phyloP scores from a whole-genome alignment of 2,329 filamentous ascomycete species.

The Talaromyces rugulosus region DNA sequence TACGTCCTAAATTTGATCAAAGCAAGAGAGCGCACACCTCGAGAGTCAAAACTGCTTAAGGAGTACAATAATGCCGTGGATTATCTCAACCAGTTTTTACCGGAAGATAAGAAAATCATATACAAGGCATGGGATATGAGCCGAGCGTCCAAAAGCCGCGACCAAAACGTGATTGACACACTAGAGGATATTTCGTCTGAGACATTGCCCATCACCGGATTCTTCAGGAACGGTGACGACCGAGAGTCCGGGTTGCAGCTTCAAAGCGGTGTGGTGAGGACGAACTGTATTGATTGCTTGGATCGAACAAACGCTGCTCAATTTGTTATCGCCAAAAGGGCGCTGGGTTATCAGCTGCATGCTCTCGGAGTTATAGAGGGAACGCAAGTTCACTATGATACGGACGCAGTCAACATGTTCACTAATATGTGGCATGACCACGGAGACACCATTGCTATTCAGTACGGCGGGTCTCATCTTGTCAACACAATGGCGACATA shows the following conservation, averaged over 20 bases:
- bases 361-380: constrained; percentile 81
- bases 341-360: constrained; percentile 85
- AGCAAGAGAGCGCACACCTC: constrained; percentile 75
- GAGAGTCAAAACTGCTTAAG: constrained; percentile 83
- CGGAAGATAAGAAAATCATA: constrained; percentile 75
- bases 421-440: constrained; percentile 99
- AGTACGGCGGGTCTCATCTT: constrained; percentile 94
- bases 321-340: constrained; percentile 94
- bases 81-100: constrained; percentile 93
- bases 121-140: constrained; percentile 99
- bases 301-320: constrained; percentile 97
- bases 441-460: constrained; percentile 93
- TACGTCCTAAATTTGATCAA: constrained; percentile 93
- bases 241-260: constrained; percentile 61
- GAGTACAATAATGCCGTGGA: constrained; percentile 84
- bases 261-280: constrained; percentile 89
- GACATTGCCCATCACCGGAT: constrained; percentile 78
- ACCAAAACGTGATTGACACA: constrained; percentile 90
- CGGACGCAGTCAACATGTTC: constrained; percentile 91
- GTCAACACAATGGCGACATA: constrained; percentile 99
- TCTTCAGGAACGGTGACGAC: constrained; percentile 88
- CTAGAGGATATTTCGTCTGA: constrained; percentile 86
- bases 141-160: constrained; percentile 82
- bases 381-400: constrained; percentile 82
- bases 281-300: constrained; percentile 96